Evolutionary conservation across 2,329 filamentous ascomycete genomes (phyloP).

Genomic region (Aspergillus caelatus): DNA sequence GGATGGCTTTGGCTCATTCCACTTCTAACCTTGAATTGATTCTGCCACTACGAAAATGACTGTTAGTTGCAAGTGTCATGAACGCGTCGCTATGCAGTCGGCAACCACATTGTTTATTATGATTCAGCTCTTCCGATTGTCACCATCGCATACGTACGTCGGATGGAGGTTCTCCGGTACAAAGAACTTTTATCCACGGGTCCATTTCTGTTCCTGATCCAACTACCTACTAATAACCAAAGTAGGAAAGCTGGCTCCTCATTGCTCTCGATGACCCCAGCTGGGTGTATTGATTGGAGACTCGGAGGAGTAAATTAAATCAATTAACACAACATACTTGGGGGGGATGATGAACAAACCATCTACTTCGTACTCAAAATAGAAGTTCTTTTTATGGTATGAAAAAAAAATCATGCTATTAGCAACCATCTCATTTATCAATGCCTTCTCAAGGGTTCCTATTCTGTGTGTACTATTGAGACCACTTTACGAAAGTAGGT

Average conservation of each 20-base stretch:
- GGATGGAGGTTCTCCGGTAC: neutral
- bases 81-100: conserved; percentile 20
- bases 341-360: neutral
- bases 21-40: conserved; percentile 8
- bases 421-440: neutral
- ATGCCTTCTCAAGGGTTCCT: neutral
- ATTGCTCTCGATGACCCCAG: neutral
- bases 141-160: neutral
- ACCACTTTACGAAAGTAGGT: neutral
- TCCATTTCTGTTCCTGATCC: conserved; percentile 1
- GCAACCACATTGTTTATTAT: conserved; percentile 11
- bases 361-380: neutral
- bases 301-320: neutral
- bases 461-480: neutral
- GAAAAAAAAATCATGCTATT: neutral
- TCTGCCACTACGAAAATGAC: conserved; percentile 12
- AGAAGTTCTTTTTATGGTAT: neutral
- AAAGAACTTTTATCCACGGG: conserved; percentile 1
- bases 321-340: neutral
- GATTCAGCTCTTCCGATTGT: neutral
- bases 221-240: neutral
- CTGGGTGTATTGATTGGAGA: neutral
- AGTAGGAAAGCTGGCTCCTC: neutral
- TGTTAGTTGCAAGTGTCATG: conserved; percentile 18
- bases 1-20: conserved; percentile 29